Conservation (phyloP, 306 rosid species). For the Abrus precatorius region DNA sequence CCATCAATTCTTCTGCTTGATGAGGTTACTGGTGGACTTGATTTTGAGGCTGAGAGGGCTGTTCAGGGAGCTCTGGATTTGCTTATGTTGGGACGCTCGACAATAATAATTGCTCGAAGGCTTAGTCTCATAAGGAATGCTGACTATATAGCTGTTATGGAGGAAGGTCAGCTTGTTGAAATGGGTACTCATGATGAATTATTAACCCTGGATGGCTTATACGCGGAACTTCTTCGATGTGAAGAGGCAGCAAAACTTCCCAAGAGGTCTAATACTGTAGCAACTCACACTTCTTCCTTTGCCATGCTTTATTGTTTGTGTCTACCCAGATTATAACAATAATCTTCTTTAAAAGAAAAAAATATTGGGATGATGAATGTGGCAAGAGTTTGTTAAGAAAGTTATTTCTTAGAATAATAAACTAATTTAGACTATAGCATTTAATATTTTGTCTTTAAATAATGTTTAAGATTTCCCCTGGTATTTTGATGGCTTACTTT, state of each 20-base stretch:
- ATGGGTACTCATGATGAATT: slow-evolving; percentile 98
- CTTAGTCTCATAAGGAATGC: slow-evolving; percentile 98
- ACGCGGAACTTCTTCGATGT: slow-evolving; percentile 92
- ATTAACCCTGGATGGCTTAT: slow-evolving; percentile 77
- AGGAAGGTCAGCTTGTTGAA: slow-evolving; percentile 97
- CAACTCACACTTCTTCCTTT: slow-evolving; percentile 35
- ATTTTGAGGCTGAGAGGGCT: slow-evolving; percentile 97
- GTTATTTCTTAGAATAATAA: slow-evolving; percentile 15
- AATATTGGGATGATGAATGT: slow-evolving; percentile 21
- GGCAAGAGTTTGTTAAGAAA: slow-evolving; percentile 9
- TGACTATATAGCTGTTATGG: slow-evolving; percentile 98
- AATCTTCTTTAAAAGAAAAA: slow-evolving; percentile 17
- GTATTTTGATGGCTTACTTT: not conserved
- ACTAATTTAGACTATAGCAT: slow-evolving; percentile 21
- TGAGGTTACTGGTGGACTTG: slow-evolving; percentile 99
- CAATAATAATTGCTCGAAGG: slow-evolving; percentile 96
- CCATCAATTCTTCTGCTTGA: slow-evolving; percentile 96
- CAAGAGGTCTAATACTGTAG: slow-evolving; percentile 69
- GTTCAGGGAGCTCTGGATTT: slow-evolving; percentile 95
- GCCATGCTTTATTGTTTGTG: slow-evolving; percentile 39
- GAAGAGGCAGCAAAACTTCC: slow-evolving; percentile 99
- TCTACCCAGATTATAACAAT: slow-evolving; percentile 11
- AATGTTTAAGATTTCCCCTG: slow-evolving; percentile 19
- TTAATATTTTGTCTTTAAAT: slow-evolving; percentile 20
- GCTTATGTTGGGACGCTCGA: slow-evolving; percentile 98